A percentile compares a stretch with the other conserved stretches of the same genome.
Conservation (phyloP, 2,329 filamentous ascomycete genomes). For the Colletotrichum plurivorum region DNA sequence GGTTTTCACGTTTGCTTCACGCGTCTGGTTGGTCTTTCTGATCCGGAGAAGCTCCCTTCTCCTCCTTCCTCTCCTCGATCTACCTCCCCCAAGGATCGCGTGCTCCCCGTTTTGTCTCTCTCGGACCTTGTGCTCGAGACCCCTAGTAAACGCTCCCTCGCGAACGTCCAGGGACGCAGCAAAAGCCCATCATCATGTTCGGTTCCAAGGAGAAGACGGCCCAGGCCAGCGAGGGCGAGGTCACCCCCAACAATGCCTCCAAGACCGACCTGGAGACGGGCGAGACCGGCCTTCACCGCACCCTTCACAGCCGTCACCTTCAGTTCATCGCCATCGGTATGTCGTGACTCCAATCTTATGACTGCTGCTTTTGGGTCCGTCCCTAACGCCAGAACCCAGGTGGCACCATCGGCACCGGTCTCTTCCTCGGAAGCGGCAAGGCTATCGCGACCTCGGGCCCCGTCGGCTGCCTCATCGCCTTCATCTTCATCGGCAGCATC, state of each 20-base stretch:
- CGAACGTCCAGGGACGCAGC: no score
- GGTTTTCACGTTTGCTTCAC: slow-evolving; percentile 29
- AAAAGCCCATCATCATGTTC: slow-evolving; percentile 25
- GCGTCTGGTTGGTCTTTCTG: slow-evolving; percentile 23
- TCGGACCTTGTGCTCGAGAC: not conserved
- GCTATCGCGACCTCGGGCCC: slow-evolving; percentile 76
- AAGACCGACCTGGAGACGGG: slow-evolving; percentile 55
- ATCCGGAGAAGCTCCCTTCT: slow-evolving; percentile 33
- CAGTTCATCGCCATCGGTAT: slow-evolving; percentile 65
- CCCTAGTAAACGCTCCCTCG: no score
- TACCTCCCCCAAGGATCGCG: not conserved
- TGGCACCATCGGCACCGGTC: slow-evolving; percentile 79
- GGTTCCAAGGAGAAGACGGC: slow-evolving; percentile 37
- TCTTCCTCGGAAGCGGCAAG: slow-evolving; percentile 78
- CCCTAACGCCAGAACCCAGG: slow-evolving; percentile 24
- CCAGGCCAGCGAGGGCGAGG: slow-evolving; percentile 35
- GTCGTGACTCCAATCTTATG: slow-evolving; percentile 4
- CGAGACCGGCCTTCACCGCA: slow-evolving; percentile 52
- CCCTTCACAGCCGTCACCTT: slow-evolving; percentile 57
- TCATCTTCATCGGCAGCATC: slow-evolving; percentile 78
- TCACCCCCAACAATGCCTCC: slow-evolving; percentile 36
- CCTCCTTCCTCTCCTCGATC: slow-evolving; percentile 24
- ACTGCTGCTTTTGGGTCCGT: not conserved
- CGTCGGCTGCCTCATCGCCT: slow-evolving; percentile 76
- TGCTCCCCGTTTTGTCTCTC: not conserved